A percentile compares a stretch with the other conserved stretches of the same genome.
phyloP scores from a whole-genome alignment of 257 asterid species.

The Capsicum chinense region DNA sequence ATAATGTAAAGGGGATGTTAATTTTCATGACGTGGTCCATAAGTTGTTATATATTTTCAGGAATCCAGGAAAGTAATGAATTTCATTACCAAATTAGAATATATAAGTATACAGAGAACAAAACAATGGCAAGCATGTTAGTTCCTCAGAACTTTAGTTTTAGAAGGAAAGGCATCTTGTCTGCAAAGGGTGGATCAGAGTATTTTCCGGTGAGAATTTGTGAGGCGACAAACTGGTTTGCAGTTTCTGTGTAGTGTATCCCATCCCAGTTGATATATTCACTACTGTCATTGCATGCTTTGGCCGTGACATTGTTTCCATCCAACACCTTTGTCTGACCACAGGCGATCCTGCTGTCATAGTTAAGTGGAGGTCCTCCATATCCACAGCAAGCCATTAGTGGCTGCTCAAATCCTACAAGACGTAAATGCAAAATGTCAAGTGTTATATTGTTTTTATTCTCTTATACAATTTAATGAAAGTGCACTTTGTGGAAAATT shows the following conservation, averaged over 20 bases:
- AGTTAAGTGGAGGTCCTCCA: constrained; percentile 96
- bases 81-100: constrained; percentile 15
- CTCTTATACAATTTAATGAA: not conserved
- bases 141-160: constrained; percentile 62
- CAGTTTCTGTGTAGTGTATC: constrained; percentile 92
- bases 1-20: not conserved
- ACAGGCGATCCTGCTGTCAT: constrained; percentile 73
- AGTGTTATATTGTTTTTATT: not conserved
- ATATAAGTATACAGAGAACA: not conserved
- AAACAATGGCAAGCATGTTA: constrained; percentile 27
- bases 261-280: constrained; percentile 93
- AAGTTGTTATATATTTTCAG: not conserved
- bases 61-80: not conserved
- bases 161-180: constrained; percentile 78
- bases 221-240: constrained; percentile 73
- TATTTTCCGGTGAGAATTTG: constrained; percentile 87
- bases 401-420: constrained; percentile 87
- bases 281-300: constrained; percentile 79
- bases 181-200: constrained; percentile 81
- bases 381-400: constrained; percentile 89
- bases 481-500: constrained; percentile 7
- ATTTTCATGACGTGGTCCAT: not conserved
- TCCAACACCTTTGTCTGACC: constrained; percentile 79
- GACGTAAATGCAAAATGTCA: not conserved
- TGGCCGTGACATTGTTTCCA: constrained; percentile 74